phyloP scores from a whole-genome alignment of 176 grass and related monocot genomes.

The Poa annua region DNA sequence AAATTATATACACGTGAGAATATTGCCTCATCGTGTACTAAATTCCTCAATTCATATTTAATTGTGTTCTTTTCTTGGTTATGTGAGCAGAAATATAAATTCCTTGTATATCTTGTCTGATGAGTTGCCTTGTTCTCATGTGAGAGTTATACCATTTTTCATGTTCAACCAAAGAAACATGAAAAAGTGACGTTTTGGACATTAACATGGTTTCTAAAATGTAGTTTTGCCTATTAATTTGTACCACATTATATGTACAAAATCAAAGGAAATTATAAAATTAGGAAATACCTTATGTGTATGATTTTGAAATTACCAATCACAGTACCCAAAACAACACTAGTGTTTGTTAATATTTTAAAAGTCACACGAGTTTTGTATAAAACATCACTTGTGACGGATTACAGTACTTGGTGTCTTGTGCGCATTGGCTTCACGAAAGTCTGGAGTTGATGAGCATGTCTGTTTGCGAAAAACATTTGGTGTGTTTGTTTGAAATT shows the following conservation, averaged over 20 bases:
- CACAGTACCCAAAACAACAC: background rate
- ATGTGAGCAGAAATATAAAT: background rate
- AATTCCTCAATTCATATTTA: constrained; percentile 25
- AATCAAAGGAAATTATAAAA: background rate
- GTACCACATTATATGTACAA: background rate
- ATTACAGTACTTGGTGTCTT: too few relatives aligned
- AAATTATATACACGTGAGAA: constrained; percentile 33
- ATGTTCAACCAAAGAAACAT: background rate
- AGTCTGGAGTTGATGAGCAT: too few relatives aligned
- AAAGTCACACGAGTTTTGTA: background rate
- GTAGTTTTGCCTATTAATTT: background rate
- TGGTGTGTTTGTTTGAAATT: too few relatives aligned
- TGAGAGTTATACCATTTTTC: background rate
- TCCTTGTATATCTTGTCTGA: background rate
- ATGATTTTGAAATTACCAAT: background rate
- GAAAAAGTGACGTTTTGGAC: background rate
- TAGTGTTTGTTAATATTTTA: background rate
- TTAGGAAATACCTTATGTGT: background rate
- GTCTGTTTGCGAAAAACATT: too few relatives aligned
- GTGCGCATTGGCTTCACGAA: too few relatives aligned
- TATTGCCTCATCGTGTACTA: constrained; percentile 34
- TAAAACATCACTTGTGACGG: background rate
- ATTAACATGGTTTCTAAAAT: background rate
- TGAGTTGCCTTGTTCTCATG: background rate
- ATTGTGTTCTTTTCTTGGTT: background rate